Percentiles rank a stretch among this genome's conserved stretches.
Conservation (phyloP, 164 flowering plant species). For the Brasenia schreberi region DNA sequence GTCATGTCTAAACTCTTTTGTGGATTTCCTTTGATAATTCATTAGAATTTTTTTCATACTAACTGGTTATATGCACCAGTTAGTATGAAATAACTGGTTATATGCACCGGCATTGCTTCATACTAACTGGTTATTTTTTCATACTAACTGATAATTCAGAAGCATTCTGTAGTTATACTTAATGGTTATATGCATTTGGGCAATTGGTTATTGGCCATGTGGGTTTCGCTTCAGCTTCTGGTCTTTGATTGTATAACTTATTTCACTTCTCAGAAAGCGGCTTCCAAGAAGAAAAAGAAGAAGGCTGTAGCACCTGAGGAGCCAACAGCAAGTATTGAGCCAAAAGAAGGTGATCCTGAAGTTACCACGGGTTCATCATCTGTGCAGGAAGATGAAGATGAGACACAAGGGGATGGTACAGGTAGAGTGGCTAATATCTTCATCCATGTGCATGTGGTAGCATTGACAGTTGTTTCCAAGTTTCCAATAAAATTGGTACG, state of each 20-base stretch:
- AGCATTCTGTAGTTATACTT: too few species aligned
- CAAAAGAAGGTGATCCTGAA: slow-evolving; percentile 7
- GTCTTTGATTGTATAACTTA: too few species aligned
- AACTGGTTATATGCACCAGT: too few species aligned
- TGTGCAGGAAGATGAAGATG: slow-evolving; percentile 14
- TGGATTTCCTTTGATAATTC: neutral
- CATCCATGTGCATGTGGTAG: slow-evolving; percentile 3
- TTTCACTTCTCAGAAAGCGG: neutral
- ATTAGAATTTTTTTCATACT: too few species aligned
- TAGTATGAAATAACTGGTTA: too few species aligned
- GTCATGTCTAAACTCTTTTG: neutral
- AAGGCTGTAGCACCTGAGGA: neutral
- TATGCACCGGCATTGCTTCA: too few species aligned
- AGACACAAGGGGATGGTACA: slow-evolving; percentile 13
- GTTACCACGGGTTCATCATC: slow-evolving; percentile 3
- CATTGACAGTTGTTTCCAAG: neutral
- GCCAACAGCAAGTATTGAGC: slow-evolving; percentile 3
- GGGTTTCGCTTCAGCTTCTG: too few species aligned
- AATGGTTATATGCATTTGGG: too few species aligned
- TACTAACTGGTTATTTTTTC: too few species aligned
- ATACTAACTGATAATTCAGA: too few species aligned
- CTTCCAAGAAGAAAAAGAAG: slow-evolving; percentile 1
- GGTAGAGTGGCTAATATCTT: slow-evolving; percentile 1
- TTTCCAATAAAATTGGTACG: neutral
- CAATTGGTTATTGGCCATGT: too few species aligned